Percentiles rank a stretch among this genome's conserved stretches.
Conservation (phyloP, 495 filamentous ascomycete genomes). For the Lasiosphaeria hispida region DNA sequence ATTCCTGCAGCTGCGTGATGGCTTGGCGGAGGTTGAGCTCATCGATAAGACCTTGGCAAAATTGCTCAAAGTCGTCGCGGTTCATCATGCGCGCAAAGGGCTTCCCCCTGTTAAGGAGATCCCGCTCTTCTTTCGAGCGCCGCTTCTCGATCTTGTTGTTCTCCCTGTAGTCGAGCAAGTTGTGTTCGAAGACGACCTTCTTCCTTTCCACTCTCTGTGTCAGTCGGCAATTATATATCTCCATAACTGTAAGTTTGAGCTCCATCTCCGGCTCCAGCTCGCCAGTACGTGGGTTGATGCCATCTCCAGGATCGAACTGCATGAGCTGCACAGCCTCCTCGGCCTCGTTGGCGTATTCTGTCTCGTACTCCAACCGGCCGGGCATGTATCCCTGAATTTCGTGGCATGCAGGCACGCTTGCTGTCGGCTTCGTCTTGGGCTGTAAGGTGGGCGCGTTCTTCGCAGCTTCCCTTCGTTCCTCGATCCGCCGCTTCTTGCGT, state of each 20-base stretch:
- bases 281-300: constrained; percentile 76
- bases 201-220: constrained; percentile 93
- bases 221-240: constrained; percentile 93
- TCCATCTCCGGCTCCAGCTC: constrained; percentile 92
- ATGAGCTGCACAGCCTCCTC: constrained; percentile 98
- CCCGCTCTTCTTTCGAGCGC: constrained; percentile 89
- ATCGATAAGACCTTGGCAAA: constrained; percentile 78
- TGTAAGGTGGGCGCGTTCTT: constrained; percentile 79
- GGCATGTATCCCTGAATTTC: constrained; percentile 99
- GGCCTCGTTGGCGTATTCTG: constrained; percentile 94
- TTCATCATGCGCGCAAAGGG: constrained; percentile 98
- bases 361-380: constrained; percentile 95
- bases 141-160: constrained; percentile 88
- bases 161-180: constrained; percentile 86
- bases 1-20: constrained; percentile 88
- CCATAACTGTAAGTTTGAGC: constrained; percentile 95
- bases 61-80: constrained; percentile 79
- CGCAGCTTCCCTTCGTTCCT: constrained; percentile 83
- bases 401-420: constrained; percentile 90
- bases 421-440: constrained; percentile 93
- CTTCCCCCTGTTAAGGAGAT: constrained; percentile 87
- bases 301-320: constrained; percentile 95
- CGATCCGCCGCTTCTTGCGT: constrained; percentile 90
- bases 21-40: constrained; percentile 90
- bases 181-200: constrained; percentile 94